These are phyloP conservation scores for Chimonanthus praecox DNA, from an alignment of 164 flowering plant genomes.

Conservation along the genomic window DNA sequence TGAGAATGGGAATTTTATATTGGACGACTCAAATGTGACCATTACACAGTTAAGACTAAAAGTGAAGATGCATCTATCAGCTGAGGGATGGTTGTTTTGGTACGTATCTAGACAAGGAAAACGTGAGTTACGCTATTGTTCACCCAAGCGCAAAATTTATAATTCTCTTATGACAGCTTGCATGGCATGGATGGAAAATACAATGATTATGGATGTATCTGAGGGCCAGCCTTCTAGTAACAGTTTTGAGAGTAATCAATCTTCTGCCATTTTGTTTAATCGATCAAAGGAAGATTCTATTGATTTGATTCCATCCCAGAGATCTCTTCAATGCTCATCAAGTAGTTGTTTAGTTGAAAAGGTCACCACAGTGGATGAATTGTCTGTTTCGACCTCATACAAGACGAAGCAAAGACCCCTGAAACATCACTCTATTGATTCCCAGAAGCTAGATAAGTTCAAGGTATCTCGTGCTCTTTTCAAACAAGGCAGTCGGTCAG, in stretches of 20 bases:
- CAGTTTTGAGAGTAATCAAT: constrained; percentile 2
- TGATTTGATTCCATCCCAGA: neutral
- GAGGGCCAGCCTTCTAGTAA: constrained; percentile 1
- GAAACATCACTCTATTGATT: neutral
- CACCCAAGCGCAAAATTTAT: constrained; percentile 39
- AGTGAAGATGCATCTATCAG: constrained; percentile 52
- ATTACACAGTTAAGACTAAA: constrained; percentile 11
- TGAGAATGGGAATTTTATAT: neutral
- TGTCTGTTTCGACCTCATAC: neutral
- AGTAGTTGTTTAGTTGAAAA: neutral
- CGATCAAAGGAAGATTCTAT: constrained; percentile 5
- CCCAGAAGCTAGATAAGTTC: constrained; percentile 15
- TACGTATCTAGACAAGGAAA: neutral
- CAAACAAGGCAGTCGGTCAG: constrained; percentile 4
- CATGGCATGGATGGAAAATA: constrained; percentile 26
- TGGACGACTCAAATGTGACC: neutral
- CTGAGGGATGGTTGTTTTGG: constrained; percentile 48
- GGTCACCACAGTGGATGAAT: neutral
- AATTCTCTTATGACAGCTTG: constrained; percentile 53
- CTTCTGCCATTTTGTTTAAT: neutral
- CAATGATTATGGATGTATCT: neutral
- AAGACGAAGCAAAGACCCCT: neutral
- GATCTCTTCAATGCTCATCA: neutral
- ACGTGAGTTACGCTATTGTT: constrained; percentile 31
- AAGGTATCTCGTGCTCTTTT: constrained; percentile 14